Conservation (phyloP, 2,329 filamentous ascomycete species). For the Stemphylium lycopersici region DNA sequence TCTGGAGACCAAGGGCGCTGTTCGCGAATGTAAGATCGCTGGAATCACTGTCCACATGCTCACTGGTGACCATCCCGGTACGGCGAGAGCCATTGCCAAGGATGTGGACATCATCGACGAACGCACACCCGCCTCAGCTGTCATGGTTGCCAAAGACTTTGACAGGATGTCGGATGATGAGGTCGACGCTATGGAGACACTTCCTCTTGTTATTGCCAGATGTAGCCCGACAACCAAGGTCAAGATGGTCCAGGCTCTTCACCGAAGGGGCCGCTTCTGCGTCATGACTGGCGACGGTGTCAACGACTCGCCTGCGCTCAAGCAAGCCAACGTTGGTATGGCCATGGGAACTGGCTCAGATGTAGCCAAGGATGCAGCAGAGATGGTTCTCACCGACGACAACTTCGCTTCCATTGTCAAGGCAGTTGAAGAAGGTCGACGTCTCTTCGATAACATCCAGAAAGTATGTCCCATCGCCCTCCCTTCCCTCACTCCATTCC, state of each 20-base stretch:
- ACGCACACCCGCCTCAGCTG: slow-evolving; percentile 30
- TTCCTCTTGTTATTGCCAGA: slow-evolving; percentile 55
- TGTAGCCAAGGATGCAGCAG: slow-evolving; percentile 50
- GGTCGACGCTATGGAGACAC: slow-evolving; percentile 49
- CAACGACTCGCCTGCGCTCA: slow-evolving; percentile 51
- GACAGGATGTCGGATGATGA: slow-evolving; percentile 52
- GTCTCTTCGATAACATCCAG: slow-evolving; percentile 51
- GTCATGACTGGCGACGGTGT: slow-evolving; percentile 54
- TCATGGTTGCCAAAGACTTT: slow-evolving; percentile 55
- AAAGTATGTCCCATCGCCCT: slow-evolving; percentile 29
- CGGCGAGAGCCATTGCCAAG: slow-evolving; percentile 55
- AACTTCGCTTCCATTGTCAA: slow-evolving; percentile 52
- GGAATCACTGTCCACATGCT: slow-evolving; percentile 59
- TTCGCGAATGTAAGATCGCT: slow-evolving; percentile 53
- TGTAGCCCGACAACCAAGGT: slow-evolving; percentile 56
- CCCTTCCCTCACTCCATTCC: background rate
- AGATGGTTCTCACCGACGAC: slow-evolving; percentile 51
- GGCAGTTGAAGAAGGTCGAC: slow-evolving; percentile 50
- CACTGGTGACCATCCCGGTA: slow-evolving; percentile 56
- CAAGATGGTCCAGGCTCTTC: slow-evolving; percentile 54
- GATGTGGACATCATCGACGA: slow-evolving; percentile 53
- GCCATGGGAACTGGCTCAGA: slow-evolving; percentile 52
- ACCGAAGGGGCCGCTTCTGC: slow-evolving; percentile 47
- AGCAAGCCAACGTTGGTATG: slow-evolving; percentile 51
- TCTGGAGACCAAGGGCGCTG: slow-evolving; percentile 71